Percentiles rank a stretch among this genome's conserved stretches.
Evolutionary conservation across 1,284 basidiomycete species (phyloP).

Genomic region (Xerocomus minutiporus): DNA sequence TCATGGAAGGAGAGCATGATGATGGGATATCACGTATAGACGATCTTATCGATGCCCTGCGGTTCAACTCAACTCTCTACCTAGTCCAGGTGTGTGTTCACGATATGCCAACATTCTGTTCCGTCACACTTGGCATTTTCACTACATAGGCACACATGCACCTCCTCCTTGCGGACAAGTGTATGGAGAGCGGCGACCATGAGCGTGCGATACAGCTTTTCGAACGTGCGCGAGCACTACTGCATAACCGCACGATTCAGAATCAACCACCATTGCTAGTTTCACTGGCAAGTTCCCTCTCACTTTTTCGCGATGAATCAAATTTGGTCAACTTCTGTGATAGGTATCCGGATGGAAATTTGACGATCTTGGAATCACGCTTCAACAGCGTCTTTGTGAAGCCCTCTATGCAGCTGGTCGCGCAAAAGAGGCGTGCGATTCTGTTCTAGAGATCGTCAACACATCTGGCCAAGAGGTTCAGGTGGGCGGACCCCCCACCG

Average conservation of each 20-base stretch:
- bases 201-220: not conserved
- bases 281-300: not conserved
- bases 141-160: not conserved
- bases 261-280: not conserved
- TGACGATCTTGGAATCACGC: not conserved
- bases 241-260: not conserved
- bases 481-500: not conserved
- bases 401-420: not conserved
- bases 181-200: not conserved
- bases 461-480: not conserved
- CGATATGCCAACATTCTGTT: not conserved
- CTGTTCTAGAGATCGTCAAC: not conserved
- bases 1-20: not conserved
- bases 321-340: not conserved
- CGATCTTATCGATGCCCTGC: not conserved
- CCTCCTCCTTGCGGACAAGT: not conserved
- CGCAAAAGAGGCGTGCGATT: not conserved
- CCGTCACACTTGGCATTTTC: not conserved
- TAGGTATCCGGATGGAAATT: conserved; percentile 6
- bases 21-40: not conserved
- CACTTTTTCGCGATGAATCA: not conserved
- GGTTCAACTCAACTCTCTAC: not conserved
- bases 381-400: not conserved
- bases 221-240: not conserved
- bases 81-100: not conserved